phyloP scores from a whole-genome alignment of 2,329 filamentous ascomycete genomes.

The Aspergillus persii region DNA sequence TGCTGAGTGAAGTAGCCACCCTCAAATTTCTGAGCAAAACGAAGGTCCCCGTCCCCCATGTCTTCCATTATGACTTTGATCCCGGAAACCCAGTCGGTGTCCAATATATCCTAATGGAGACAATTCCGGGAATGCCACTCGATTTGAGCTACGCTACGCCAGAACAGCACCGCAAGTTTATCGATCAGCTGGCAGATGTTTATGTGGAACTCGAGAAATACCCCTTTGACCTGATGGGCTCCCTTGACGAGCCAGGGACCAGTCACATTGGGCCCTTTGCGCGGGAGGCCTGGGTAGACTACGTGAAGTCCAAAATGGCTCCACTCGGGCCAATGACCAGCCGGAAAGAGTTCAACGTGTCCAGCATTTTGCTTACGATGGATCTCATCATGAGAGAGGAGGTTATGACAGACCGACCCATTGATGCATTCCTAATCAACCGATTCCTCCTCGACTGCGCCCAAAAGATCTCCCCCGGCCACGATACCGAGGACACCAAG shows the following conservation, averaged over 20 bases:
- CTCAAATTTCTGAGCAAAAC: constrained; percentile 41
- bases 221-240: constrained; percentile 40
- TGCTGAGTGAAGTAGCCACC: constrained; percentile 44
- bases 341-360: constrained; percentile 32
- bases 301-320: constrained; percentile 33
- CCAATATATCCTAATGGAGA: constrained; percentile 46
- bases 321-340: constrained; percentile 36
- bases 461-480: constrained; percentile 13
- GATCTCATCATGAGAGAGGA: constrained; percentile 39
- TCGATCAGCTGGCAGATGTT: constrained; percentile 39
- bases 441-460: constrained; percentile 41
- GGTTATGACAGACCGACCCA: constrained; percentile 25
- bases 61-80: constrained; percentile 38
- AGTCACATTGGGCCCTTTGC: constrained; percentile 38
- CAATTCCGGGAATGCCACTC: constrained; percentile 39
- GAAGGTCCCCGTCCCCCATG: constrained; percentile 36
- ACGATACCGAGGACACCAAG: constrained; percentile 21
- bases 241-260: constrained; percentile 23
- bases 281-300: constrained; percentile 37
- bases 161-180: constrained; percentile 31
- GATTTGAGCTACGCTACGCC: constrained; percentile 31
- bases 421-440: constrained; percentile 44
- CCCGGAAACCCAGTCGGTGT: constrained; percentile 38
- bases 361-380: neutral
- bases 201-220: constrained; percentile 40